Percentiles rank a stretch among this genome's conserved stretches.
Evolutionary conservation across 345 rosid genomes (phyloP).

Genomic region (Moricandia arvensis): DNA sequence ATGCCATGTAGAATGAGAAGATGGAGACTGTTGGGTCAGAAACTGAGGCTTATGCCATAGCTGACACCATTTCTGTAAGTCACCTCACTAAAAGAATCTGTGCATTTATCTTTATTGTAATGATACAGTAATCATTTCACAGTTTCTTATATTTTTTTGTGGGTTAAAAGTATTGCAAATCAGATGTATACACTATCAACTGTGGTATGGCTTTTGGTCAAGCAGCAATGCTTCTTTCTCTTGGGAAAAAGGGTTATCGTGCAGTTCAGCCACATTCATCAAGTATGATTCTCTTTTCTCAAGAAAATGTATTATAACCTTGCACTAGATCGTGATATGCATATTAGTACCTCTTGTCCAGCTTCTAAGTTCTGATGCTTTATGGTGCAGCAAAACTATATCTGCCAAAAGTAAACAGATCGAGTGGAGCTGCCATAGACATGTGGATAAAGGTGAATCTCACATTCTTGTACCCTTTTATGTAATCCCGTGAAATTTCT

Average conservation of each 20-base stretch:
- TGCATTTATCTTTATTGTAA: not conserved
- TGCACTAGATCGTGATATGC: no score
- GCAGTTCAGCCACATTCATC: conserved; percentile 70
- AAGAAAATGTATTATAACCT: no score
- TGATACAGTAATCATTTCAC: not conserved
- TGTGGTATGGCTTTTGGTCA: conserved; percentile 90
- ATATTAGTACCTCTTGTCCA: not conserved
- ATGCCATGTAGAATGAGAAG: conserved; percentile 65
- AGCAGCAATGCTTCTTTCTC: conserved; percentile 90
- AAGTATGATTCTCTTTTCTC: conserved; percentile 47
- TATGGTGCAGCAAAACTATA: conserved; percentile 64
- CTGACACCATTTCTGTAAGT: conserved; percentile 78
- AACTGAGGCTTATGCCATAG: conserved; percentile 89
- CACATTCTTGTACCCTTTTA: not conserved
- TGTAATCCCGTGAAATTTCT: not conserved
- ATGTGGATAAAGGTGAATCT: conserved; percentile 74
- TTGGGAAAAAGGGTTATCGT: conserved; percentile 78
- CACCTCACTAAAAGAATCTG: not conserved
- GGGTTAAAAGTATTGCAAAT: conserved; percentile 57
- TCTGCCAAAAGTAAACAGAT: conserved; percentile 67
- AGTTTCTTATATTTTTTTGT: conserved; percentile 7
- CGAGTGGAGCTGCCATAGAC: conserved; percentile 74
- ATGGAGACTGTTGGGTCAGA: conserved; percentile 89
- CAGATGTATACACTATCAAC: conserved; percentile 72
- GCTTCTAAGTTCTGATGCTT: conserved; percentile 9